phyloP scores from a whole-genome alignment of 441 rosid species.

The Iberis amara region DNA sequence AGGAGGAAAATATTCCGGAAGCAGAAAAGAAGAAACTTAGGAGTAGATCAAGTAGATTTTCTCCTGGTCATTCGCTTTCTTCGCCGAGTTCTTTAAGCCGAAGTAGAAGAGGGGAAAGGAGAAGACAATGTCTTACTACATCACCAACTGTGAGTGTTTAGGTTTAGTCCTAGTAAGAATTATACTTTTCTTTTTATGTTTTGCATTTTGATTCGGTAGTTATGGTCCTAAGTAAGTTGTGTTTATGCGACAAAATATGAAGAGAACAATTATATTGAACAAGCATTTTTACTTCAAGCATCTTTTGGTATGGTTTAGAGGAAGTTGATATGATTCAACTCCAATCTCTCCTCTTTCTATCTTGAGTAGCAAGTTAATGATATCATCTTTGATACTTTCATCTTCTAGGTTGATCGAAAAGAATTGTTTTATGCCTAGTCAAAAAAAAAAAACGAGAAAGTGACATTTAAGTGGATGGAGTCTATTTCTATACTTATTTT shows the following conservation, averaged over 20 bases:
- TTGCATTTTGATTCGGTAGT: slow-evolving; percentile 15
- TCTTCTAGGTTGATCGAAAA: too few species aligned
- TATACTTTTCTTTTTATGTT: not conserved
- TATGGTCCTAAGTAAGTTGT: slow-evolving; percentile 18
- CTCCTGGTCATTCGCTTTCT: slow-evolving; percentile 18
- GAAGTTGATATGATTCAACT: too few species aligned
- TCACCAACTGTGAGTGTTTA: slow-evolving; percentile 26
- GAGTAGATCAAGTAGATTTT: slow-evolving; percentile 30
- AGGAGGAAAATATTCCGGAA: slow-evolving; percentile 37
- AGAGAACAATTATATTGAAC: slow-evolving; percentile 9
- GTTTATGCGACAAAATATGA: not conserved
- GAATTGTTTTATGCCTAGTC: too few species aligned
- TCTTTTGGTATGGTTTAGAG: too few species aligned
- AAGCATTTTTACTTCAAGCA: too few species aligned
- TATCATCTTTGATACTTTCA: too few species aligned
- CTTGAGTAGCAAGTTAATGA: too few species aligned
- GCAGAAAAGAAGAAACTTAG: slow-evolving; percentile 60
- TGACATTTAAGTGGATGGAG: too few species aligned
- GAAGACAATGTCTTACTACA: slow-evolving; percentile 27
- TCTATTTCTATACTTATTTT: too few species aligned
- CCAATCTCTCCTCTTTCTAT: too few species aligned
- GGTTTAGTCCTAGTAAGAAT: slow-evolving; percentile 13
- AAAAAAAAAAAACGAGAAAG: too few species aligned
- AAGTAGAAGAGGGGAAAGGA: slow-evolving; percentile 27
- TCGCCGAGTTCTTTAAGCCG: slow-evolving; percentile 25